Conservation (phyloP, 2,329 filamentous ascomycete species). For the Fusarium compactum region DNA sequence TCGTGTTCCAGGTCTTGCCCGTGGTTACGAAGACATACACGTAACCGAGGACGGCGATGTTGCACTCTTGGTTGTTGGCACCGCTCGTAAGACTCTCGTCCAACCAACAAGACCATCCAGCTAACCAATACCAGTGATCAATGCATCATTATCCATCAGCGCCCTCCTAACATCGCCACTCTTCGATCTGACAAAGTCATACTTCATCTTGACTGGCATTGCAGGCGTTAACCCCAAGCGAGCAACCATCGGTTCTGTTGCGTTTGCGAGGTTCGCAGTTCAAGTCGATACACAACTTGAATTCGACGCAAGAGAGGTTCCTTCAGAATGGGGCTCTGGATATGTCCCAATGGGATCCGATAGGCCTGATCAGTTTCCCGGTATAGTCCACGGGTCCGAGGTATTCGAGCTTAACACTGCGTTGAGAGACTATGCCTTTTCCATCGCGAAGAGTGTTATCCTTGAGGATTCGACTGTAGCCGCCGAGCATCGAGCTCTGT, state of each 20-base stretch:
- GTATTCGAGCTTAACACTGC: conserved; percentile 34
- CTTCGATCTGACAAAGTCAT: conserved; percentile 33
- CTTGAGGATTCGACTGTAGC: conserved; percentile 22
- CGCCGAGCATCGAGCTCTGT: conserved; percentile 16
- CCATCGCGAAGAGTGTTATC: background rate
- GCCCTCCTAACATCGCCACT: conserved; percentile 26
- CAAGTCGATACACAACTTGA: conserved; percentile 38
- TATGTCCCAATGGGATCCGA: conserved; percentile 36
- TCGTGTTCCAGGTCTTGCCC: conserved; percentile 22
- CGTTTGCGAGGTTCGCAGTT: conserved; percentile 37
- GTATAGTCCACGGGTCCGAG: conserved; percentile 35
- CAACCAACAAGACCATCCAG: accelerated
- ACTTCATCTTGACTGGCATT: conserved; percentile 39
- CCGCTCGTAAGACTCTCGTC: conserved; percentile 1
- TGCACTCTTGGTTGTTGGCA: conserved; percentile 30
- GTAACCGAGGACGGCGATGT: conserved; percentile 14
- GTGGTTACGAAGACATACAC: conserved; percentile 28
- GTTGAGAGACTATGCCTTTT: conserved; percentile 31
- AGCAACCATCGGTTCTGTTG: conserved; percentile 38
- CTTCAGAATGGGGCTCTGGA: conserved; percentile 31
- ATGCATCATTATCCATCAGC: conserved; percentile 31
- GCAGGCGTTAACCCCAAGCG: conserved; percentile 39
- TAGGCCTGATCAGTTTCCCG: conserved; percentile 26
- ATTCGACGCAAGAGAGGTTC: conserved; percentile 36
- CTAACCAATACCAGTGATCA: conserved; percentile 17